These are phyloP conservation scores for Aspergillus cristatus DNA, from an alignment of 495 filamentous ascomycete genomes.

Conservation along the genomic window DNA sequence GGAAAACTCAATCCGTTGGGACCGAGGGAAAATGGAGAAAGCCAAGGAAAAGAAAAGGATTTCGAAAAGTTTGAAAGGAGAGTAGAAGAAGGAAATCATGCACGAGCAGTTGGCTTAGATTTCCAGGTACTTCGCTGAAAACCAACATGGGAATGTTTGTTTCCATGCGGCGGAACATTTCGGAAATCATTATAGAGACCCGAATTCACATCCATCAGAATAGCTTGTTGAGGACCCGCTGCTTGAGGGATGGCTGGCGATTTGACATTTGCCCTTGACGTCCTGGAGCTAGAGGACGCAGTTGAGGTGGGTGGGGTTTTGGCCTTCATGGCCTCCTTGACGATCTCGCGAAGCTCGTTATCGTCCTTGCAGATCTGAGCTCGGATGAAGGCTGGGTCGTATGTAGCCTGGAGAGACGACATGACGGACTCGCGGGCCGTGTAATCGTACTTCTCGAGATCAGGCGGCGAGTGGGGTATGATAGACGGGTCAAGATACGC, in stretches of 20 bases:
- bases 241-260: constrained; percentile 15
- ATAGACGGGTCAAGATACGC: constrained; percentile 58
- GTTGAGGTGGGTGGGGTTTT: constrained; percentile 1
- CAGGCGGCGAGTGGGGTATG: constrained; percentile 41
- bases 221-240: constrained; percentile 36
- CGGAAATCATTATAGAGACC: constrained; percentile 30
- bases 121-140: constrained; percentile 28
- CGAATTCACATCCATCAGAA: constrained; percentile 37
- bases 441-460: constrained; percentile 54
- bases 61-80: constrained; percentile 6
- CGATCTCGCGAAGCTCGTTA: constrained; percentile 61
- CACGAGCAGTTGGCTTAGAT: constrained; percentile 26
- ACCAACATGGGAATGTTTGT: constrained; percentile 20
- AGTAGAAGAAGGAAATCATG: constrained; percentile 9
- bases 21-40: no score
- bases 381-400: constrained; percentile 56
- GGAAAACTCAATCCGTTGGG: no score
- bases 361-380: constrained; percentile 78
- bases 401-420: constrained; percentile 47
- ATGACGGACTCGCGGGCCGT: constrained; percentile 70
- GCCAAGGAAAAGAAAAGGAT: constrained; percentile 6
- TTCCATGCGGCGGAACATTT: constrained; percentile 8
- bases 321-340: constrained; percentile 43
- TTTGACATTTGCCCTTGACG: constrained; percentile 11
- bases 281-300: constrained; percentile 8